Evolutionary conservation across 768 basidiomycete genomes (phyloP).

Genomic region (Termitomyces sp.): DNA sequence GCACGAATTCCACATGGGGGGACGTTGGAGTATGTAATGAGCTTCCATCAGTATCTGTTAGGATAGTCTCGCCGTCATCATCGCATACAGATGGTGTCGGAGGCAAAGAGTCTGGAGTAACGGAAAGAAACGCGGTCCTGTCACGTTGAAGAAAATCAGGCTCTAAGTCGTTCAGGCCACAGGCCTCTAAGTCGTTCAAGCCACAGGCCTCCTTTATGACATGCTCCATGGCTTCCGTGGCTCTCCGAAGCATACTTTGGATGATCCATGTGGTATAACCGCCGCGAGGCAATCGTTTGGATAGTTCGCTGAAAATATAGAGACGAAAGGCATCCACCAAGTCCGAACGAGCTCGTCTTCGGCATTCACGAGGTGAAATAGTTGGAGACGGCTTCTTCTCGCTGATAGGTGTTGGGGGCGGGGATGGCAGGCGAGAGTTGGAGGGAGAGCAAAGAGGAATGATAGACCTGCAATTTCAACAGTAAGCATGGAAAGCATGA

Average conservation of each 20-base stretch:
- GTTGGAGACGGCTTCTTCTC: constrained; percentile 21
- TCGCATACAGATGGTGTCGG: constrained; percentile 31
- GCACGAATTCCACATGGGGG: constrained; percentile 21
- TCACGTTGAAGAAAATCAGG: constrained; percentile 8
- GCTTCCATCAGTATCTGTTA: constrained; percentile 43
- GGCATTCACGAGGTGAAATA: constrained; percentile 37
- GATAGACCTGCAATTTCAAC: constrained; percentile 17
- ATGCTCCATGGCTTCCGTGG: constrained; percentile 36
- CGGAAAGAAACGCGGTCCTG: constrained; percentile 22
- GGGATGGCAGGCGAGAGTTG: constrained; percentile 23
- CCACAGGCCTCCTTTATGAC: constrained; percentile 31
- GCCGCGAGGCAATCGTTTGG: constrained; percentile 25
- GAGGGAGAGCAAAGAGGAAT: constrained; percentile 28
- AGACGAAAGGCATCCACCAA: constrained; percentile 65
- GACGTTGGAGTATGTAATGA: constrained; percentile 43
- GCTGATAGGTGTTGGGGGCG: constrained; percentile 24
- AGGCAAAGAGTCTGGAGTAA: constrained; percentile 26
- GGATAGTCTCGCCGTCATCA: constrained; percentile 30
- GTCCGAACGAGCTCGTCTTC: constrained; percentile 58
- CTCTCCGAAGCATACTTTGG: constrained; percentile 45
- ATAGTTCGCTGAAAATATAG: constrained; percentile 52
- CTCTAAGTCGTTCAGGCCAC: constrained; percentile 10
- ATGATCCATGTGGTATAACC: constrained; percentile 53
- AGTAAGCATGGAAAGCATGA: constrained; percentile 12
- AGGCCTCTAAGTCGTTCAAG: constrained; percentile 21